Percentiles rank a stretch among this genome's conserved stretches.
These are phyloP conservation scores for Sphagnum tenellum DNA, from an alignment of 225 moss, liverwort and hornwort genomes.

Conservation along the genomic window DNA sequence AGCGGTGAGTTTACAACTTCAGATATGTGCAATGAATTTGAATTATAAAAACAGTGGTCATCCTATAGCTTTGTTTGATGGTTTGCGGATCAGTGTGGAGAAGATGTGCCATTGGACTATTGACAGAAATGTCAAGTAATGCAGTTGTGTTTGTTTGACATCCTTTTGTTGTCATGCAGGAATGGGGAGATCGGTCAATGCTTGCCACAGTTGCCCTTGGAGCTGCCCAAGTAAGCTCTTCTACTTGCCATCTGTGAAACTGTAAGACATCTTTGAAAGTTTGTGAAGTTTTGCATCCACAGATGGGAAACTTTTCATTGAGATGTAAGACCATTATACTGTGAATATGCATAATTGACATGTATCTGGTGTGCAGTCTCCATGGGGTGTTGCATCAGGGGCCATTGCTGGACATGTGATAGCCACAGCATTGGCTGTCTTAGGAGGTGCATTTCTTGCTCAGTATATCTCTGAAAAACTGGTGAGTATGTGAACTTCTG, in stretches of 20 bases:
- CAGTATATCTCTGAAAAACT: conserved; percentile 92
- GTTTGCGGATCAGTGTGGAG: no score
- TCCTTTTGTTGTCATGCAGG: conserved; percentile 16
- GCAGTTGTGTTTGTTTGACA: no score
- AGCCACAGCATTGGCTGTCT: conserved; percentile 81
- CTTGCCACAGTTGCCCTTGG: conserved; percentile 94
- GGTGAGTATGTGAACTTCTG: conserved; percentile 21
- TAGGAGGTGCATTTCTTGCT: conserved; percentile 87
- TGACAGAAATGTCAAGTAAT: no score
- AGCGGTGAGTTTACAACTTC: conserved; percentile 38
- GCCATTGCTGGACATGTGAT: conserved; percentile 88
- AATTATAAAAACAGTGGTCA: no score
- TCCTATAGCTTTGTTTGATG: no score
- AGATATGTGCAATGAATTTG: not conserved
- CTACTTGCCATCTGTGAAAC: not conserved
- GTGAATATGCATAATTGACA: no score
- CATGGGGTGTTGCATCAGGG: conserved; percentile 90
- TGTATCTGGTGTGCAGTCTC: conserved; percentile 32
- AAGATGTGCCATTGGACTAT: no score
- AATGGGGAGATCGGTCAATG: conserved; percentile 99
- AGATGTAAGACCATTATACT: no score
- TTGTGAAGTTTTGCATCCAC: no score
- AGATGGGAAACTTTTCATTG: no score
- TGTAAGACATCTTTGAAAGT: no score
- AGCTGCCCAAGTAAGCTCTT: conserved; percentile 56